Evolutionary conservation across 2,329 filamentous ascomycete genomes (phyloP).

Genomic region (Ophiostoma sp.): DNA sequence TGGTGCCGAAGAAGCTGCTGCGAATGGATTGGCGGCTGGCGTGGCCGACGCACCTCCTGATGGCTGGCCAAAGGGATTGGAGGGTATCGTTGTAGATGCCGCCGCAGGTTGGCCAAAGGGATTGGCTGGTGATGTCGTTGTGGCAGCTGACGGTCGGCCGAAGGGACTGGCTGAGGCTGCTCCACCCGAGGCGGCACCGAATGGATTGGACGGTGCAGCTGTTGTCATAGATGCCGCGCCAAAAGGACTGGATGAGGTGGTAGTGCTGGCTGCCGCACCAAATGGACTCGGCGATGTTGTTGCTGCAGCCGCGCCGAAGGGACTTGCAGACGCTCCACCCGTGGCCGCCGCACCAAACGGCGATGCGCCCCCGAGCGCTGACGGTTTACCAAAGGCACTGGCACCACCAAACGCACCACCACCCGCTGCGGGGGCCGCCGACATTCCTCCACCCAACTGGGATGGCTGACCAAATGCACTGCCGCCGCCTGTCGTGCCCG

Average conservation of each 20-base stretch:
- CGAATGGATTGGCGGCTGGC: constrained; percentile 16
- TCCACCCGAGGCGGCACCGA: constrained; percentile 32
- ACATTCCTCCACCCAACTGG: constrained; percentile 30
- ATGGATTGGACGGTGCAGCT: constrained; percentile 37
- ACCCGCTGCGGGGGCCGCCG: background rate
- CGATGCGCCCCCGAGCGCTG: constrained; percentile 31
- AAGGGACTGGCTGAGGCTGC: constrained; percentile 32
- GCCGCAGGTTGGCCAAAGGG: constrained; percentile 21
- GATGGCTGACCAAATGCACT: constrained; percentile 36
- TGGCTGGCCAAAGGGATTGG: constrained; percentile 36
- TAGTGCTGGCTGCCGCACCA: constrained; percentile 21
- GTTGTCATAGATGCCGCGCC: background rate
- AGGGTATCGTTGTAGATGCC: background rate
- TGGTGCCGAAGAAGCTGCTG: background rate
- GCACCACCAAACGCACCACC: constrained; percentile 15
- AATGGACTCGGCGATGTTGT: constrained; percentile 33
- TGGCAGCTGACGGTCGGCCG: constrained; percentile 6
- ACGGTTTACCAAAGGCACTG: constrained; percentile 34
- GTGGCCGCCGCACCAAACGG: constrained; percentile 36
- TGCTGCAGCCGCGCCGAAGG: constrained; percentile 21
- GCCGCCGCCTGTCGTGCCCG: constrained; percentile 34
- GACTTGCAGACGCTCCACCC: constrained; percentile 10
- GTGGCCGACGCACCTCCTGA: background rate
- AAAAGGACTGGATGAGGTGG: constrained; percentile 14
- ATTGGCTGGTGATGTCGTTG: background rate